Base-by-base conservation (phyloP, 2,329 filamentous ascomycete genomes). In the Claviceps sp. region DNA sequence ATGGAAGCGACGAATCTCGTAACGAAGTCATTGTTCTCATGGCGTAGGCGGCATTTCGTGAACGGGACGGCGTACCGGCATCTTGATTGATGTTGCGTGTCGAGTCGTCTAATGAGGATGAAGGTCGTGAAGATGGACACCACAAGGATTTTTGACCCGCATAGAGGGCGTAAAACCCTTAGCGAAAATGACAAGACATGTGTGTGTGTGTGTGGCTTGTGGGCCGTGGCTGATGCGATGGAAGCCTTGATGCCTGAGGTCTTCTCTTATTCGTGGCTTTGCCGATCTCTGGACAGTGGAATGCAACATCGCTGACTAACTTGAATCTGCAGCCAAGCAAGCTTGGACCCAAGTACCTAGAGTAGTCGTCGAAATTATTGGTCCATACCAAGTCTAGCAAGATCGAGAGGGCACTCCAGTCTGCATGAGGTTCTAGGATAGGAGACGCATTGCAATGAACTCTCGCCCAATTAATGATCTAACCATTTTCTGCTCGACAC, bases 51-150 rank as follows among this genome's bases (percentile, higher is more conserved):
- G 47, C 49, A 42, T n/a, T 37, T 52, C 37, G 51, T 40, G 41
- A 34, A 50, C 49, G 54, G 51, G 57, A 50, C 37, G 54, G 56
- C 68, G 59, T 70, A 70, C 68, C 64, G 68, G 66, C 68, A 70
- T 70, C 61, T 66, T 70, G 66, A 57, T 60, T 62, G 65, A 60
- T 60, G 63, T 64, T 67, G 61, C 60, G 64, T 65, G 63, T 68
- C 66, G 61, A 68, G 62, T 65, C 63, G 60, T 62, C 45, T 63
- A 61, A 55, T 67, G 64, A 60, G 62, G 63, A 62, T 60, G 58
- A 57, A 56, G 64, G 62, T 60, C 56, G 60, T 58, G 58, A 57
- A 61, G 62, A 61, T 63, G 51, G 58, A 58, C 59, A 58, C 48
- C 55, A 59, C 58, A 61, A 60, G 59, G 64, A 64, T 65, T 68